A percentile compares a stretch with the other conserved stretches of the same genome.
Conservation (phyloP, 1,284 basidiomycete genomes). For the Leccinum pallidistipes region DNA sequence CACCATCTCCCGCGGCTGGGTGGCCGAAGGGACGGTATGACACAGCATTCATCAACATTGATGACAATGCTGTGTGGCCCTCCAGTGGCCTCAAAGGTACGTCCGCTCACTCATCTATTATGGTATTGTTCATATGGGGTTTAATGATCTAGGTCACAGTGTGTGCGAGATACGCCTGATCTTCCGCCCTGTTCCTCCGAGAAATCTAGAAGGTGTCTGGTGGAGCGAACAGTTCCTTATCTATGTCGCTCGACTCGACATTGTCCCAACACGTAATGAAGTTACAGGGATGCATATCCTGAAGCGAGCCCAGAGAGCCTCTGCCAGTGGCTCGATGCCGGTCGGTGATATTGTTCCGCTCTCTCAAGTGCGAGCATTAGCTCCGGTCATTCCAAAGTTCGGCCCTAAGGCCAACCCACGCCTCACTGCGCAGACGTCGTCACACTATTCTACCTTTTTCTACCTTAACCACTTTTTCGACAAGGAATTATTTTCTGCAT, state of each 20-base stretch:
- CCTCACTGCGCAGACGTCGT: too few species aligned
- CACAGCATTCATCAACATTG: background rate
- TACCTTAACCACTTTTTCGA: too few species aligned
- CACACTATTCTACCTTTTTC: too few species aligned
- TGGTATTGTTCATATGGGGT: background rate
- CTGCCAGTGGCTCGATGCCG: background rate
- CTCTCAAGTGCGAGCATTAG: too few species aligned
- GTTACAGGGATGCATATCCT: background rate
- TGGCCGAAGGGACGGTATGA: background rate
- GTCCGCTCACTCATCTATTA: background rate
- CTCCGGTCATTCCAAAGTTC: too few species aligned
- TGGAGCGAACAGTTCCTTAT: background rate
- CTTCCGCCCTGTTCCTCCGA: background rate
- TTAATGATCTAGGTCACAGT: background rate
- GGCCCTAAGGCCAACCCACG: too few species aligned
- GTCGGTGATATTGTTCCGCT: too few species aligned
- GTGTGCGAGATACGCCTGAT: background rate
- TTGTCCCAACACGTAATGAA: background rate
- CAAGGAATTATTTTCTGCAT: too few species aligned
- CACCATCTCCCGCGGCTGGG: background rate
- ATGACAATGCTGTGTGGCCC: background rate
- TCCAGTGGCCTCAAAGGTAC: background rate
- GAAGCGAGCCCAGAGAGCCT: background rate
- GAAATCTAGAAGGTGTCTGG: background rate
- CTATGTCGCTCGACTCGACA: background rate